These are phyloP conservation scores for Fonsecaea erecta DNA, from an alignment of 2,329 filamentous ascomycete genomes.

Conservation along the genomic window DNA sequence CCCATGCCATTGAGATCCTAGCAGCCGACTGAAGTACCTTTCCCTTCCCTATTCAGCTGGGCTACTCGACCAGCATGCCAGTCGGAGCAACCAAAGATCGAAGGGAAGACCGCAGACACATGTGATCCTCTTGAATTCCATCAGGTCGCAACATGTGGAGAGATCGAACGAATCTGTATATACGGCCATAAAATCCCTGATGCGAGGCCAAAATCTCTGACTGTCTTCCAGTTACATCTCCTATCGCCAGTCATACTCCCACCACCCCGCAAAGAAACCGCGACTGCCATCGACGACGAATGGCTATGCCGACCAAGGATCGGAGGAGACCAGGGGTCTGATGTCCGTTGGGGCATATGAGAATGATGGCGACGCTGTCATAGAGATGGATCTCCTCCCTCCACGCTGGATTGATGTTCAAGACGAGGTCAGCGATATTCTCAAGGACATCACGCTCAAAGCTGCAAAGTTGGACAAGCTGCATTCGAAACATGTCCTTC, in stretches of 20 bases:
- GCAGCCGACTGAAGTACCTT: neutral
- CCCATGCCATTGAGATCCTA: neutral
- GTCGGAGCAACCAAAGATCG: conserved; percentile 1
- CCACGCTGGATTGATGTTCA: conserved; percentile 95
- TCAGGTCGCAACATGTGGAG: conserved; percentile 83
- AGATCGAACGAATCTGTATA: conserved; percentile 97
- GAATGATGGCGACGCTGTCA: conserved; percentile 90
- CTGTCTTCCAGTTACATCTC: conserved; percentile 78
- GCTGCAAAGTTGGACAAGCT: conserved; percentile 85
- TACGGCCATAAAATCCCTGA: conserved; percentile 21
- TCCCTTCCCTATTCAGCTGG: neutral
- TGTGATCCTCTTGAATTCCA: conserved; percentile 27
- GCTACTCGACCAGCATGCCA: conserved; percentile 24
- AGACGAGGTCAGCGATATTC: conserved; percentile 85
- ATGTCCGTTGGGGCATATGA: conserved; percentile 77
- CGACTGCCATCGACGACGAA: conserved; percentile 65
- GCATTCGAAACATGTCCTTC: conserved; percentile 95
- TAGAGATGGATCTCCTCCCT: conserved; percentile 96
- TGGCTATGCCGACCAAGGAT: conserved; percentile 66
- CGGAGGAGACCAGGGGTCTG: conserved; percentile 77
- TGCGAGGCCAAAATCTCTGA: conserved; percentile 39
- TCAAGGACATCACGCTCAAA: conserved; percentile 79
- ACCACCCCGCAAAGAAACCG: conserved; percentile 86
- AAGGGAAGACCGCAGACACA: conserved; percentile 13
- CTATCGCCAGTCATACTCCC: conserved; percentile 97